These are phyloP conservation scores for grape (Vitis vinifera) DNA, from an alignment of 164 flowering plant genomes.

Conservation along the genomic window DNA sequence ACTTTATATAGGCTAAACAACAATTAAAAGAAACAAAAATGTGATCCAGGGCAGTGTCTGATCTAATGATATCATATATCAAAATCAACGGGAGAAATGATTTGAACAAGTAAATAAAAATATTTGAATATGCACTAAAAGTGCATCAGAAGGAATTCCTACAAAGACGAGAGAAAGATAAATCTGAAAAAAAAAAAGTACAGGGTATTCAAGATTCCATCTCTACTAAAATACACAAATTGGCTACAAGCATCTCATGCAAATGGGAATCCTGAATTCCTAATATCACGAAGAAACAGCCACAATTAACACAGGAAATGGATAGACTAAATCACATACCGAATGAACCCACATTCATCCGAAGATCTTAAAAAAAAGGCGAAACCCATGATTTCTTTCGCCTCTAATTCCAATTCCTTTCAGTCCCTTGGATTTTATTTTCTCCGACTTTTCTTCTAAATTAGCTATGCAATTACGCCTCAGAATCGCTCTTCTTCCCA, in stretches of 20 bases:
- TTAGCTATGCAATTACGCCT: slow-evolving; percentile 16
- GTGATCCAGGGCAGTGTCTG: no score
- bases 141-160: slow-evolving; percentile 14
- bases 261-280: slow-evolving; percentile 14
- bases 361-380: slow-evolving; percentile 9
- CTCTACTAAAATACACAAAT: slow-evolving; percentile 12
- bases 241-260: slow-evolving; percentile 2
- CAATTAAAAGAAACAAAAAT: no score
- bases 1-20: no score
- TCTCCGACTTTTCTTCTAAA: not conserved
- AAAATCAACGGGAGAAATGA: not conserved
- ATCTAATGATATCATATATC: no score
- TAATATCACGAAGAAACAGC: slow-evolving; percentile 2
- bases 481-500: slow-evolving; percentile 33
- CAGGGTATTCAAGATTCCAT: slow-evolving; percentile 20
- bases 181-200: not conserved
- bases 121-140: slow-evolving; percentile 1
- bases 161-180: slow-evolving; percentile 4
- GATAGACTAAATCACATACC: slow-evolving; percentile 14
- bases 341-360: slow-evolving; percentile 2
- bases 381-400: not conserved
- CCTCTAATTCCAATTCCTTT: slow-evolving; percentile 3
- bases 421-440: slow-evolving; percentile 9
- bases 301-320: slow-evolving; percentile 8
- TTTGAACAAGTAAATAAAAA: not conserved